A percentile compares a stretch with the other conserved stretches of the same genome.
Evolutionary conservation across 768 basidiomycete genomes (phyloP).

Genomic region (Amanita phalloides): DNA sequence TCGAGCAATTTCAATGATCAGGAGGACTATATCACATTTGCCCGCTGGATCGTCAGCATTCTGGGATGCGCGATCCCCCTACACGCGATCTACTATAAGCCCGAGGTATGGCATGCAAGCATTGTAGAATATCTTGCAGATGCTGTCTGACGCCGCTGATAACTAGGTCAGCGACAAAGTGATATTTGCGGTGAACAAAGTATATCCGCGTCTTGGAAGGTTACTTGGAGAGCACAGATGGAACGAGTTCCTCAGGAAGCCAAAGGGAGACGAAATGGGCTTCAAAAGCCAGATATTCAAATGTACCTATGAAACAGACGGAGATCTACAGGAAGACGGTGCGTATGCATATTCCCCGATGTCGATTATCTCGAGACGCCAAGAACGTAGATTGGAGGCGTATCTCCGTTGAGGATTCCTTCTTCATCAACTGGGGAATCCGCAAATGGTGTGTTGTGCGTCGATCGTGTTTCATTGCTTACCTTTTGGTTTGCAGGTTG

Average conservation of each 20-base stretch:
- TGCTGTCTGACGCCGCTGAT: neutral
- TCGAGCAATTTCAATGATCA: conserved; percentile 29
- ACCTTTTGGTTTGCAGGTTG: neutral
- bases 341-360: conserved; percentile 8
- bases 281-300: conserved; percentile 31
- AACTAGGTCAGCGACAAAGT: conserved; percentile 34
- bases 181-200: conserved; percentile 34
- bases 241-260: conserved; percentile 31
- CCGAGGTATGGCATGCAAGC: conserved; percentile 20
- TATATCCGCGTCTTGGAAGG: conserved; percentile 20
- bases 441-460: conserved; percentile 20
- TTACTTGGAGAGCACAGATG: conserved; percentile 44
- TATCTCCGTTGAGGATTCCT: conserved; percentile 27
- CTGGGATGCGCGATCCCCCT: conserved; percentile 24
- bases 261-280: conserved; percentile 23
- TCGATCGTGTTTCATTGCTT: neutral
- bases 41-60: conserved; percentile 36
- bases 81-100: conserved; percentile 36
- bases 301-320: conserved; percentile 27
- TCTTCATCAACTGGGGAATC: conserved; percentile 30
- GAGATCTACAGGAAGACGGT: conserved; percentile 41
- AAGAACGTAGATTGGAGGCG: conserved; percentile 37
- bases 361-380: neutral
- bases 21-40: conserved; percentile 27
- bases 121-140: neutral